Conservation (phyloP, 176 grass and related monocot genomes). For the Carex pumila region DNA sequence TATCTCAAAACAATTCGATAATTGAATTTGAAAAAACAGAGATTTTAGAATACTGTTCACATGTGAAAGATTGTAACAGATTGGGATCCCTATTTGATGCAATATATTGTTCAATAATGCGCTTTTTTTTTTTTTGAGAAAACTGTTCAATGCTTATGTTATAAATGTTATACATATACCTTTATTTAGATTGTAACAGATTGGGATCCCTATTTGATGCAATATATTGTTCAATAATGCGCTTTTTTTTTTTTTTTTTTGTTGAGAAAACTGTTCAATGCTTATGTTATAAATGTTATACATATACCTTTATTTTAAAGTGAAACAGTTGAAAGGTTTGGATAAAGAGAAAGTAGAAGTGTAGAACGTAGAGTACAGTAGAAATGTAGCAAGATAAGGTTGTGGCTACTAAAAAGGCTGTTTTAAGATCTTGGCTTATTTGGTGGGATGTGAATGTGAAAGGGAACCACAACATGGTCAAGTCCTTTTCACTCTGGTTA, state of each 20-base stretch:
- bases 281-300: not conserved
- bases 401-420: not conserved
- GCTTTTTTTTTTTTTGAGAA: too few relatives aligned
- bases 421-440: slow-evolving; percentile 19
- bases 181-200: too few relatives aligned
- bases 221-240: not conserved
- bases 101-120: not conserved
- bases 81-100: not conserved
- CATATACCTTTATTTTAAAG: not conserved
- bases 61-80: too few relatives aligned
- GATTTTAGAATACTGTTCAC: too few relatives aligned
- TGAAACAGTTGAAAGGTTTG: not conserved
- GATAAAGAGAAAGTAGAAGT: not conserved
- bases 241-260: too few relatives aligned
- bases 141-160: not conserved
- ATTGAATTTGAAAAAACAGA: too few relatives aligned
- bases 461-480: not conserved
- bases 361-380: not conserved
- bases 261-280: not conserved
- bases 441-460: not conserved
- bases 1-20: too few relatives aligned
- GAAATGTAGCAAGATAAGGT: not conserved
- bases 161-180: not conserved
- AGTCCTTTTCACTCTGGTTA: not conserved
- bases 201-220: not conserved